Evolutionary conservation across 441 rosid genomes (phyloP), one percentile per base, ranked within the genome.

Genomic region (Populus trichocarpa): DNA sequence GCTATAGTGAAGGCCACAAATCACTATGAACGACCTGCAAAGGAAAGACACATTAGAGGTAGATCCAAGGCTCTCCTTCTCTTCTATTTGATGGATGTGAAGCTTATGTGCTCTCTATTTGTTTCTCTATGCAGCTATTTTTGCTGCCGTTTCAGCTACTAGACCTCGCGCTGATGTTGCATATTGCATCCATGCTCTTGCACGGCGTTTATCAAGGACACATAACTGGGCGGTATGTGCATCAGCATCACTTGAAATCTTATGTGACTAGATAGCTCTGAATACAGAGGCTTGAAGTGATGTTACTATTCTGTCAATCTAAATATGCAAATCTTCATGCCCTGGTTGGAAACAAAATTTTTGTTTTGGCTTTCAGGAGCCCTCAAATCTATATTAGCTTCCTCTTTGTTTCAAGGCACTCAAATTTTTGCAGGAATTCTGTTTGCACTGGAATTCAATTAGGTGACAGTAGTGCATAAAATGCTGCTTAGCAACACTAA

Each of bases 161-260:
- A 90, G 97, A 78, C 98, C 99, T 78, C 93, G 98, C 5, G 99
- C 99, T 61, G 98, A 96, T 90, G 99, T 96, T 71, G 99, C 99
- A 2, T 96, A 96, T 76, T 92, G 98, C 81, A 96, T 96, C 80
- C 97, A 94, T 78, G 96, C 89, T 77, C 91, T 96, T 35, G 93
- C 98, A 0, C 86, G 96, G 72, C 86, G 99, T 71, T 84, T 96
- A 75, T 78, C 98, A 1, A 94, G 83, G 89, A 96, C 99, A 0
- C 97, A 90, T 85, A 96, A 96, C 77, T 96, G 99, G 99, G 98
- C 94, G 87, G 99, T 96, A 92, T 53, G 84, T 81, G 32, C 57
- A 69, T 83, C 46, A 65, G 2, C 10, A n/a, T 22, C 26, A n/a
- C 67, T 10, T 33, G 53, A 33, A 16, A 65, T 65, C 30, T 72